Conservation (phyloP, 306 rosid species). For the Trifolium repens region DNA sequence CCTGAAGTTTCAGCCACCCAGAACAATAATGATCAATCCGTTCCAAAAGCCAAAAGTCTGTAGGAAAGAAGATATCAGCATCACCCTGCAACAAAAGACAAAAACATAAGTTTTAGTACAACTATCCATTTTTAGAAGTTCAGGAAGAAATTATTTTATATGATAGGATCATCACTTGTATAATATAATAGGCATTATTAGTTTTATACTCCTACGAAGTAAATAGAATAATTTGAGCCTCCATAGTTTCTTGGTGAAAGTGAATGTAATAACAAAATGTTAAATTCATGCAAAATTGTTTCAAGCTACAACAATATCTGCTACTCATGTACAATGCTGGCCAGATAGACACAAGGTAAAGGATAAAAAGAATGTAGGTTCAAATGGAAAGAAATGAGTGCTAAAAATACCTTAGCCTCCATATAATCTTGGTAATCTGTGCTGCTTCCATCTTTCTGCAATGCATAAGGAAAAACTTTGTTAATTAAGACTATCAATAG, state of each 20-base stretch:
- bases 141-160: conserved; percentile 1
- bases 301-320: conserved; percentile 24
- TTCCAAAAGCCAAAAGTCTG: conserved; percentile 89
- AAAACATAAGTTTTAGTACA: conserved; percentile 31
- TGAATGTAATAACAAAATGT: conserved; percentile 17
- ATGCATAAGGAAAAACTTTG: conserved; percentile 31
- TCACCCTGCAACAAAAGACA: conserved; percentile 72
- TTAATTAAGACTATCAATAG: conserved; percentile 12
- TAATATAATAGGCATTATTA: background rate
- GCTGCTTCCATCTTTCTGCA: conserved; percentile 88
- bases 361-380: background rate
- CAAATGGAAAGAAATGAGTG: conserved; percentile 20
- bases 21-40: conserved; percentile 89
- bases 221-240: conserved; percentile 10
- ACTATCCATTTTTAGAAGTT: conserved; percentile 18
- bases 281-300: conserved; percentile 32
- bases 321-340: background rate
- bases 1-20: conserved; percentile 68
- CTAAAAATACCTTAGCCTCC: conserved; percentile 75
- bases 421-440: conserved; percentile 75
- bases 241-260: conserved; percentile 9
- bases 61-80: conserved; percentile 93
- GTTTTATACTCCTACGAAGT: conserved; percentile 8
- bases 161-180: conserved; percentile 18
- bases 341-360: background rate